phyloP scores from a whole-genome alignment of 2,329 filamentous ascomycete species.

The Mollisiaceae sp. region DNA sequence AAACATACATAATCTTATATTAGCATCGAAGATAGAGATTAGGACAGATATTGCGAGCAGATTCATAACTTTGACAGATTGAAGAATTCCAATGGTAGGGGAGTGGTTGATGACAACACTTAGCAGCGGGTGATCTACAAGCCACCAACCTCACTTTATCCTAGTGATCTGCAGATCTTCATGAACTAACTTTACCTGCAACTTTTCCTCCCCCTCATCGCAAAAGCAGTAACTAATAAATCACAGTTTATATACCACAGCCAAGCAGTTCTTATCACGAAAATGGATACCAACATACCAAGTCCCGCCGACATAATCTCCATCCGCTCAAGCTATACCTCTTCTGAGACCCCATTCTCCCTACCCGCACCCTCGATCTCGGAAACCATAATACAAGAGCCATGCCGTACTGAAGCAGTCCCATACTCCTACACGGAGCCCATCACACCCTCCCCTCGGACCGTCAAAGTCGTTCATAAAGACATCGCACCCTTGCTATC shows the following conservation, averaged over 20 bases:
- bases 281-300: background rate
- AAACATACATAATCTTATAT: no score
- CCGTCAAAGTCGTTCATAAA: slow-evolving; percentile 60
- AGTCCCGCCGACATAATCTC: slow-evolving; percentile 1
- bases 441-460: slow-evolving; percentile 45
- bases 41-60: no score
- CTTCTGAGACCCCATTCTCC: slow-evolving; percentile 20
- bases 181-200: background rate
- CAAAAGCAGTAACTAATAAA: background rate
- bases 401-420: slow-evolving; percentile 8
- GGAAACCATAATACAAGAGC: slow-evolving; percentile 5
- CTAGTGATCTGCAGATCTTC: slow-evolving; percentile 17
- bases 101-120: background rate
- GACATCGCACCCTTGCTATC: slow-evolving; percentile 55
- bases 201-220: background rate
- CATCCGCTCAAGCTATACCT: slow-evolving; percentile 20
- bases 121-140: slow-evolving; percentile 10
- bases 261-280: background rate
- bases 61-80: no score
- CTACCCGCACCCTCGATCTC: slow-evolving; percentile 11
- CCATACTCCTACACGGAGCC: slow-evolving; percentile 12
- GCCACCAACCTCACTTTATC: slow-evolving; percentile 6
- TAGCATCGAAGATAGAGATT: no score
- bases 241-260: background rate
- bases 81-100: no score